phyloP scores from a whole-genome alignment of 495 filamentous ascomycete species.

The Penicillium diatomitis region DNA sequence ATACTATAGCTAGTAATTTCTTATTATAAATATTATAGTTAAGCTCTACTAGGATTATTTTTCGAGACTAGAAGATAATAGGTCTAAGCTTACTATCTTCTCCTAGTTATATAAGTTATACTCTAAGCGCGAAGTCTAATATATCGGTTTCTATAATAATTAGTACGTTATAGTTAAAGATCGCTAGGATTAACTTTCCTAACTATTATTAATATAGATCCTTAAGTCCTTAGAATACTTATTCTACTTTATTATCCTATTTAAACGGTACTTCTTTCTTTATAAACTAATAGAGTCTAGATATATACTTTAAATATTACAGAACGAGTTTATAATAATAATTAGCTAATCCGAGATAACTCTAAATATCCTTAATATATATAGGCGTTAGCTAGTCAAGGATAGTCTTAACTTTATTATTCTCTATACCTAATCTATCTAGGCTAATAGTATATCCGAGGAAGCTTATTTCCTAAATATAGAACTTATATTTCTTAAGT shows the following conservation, averaged over 20 bases:
- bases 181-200: neutral
- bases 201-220: neutral
- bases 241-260: neutral
- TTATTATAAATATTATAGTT: neutral
- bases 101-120: neutral
- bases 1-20: constrained; percentile 1
- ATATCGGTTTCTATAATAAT: neutral
- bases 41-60: neutral
- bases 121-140: neutral
- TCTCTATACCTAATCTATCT: neutral
- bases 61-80: neutral
- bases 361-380: neutral
- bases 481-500: neutral
- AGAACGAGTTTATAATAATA: neutral
- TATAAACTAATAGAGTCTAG: neutral
- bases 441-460: constrained; percentile 1
- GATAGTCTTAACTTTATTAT: neutral
- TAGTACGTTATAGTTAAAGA: neutral
- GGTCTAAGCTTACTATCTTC: neutral
- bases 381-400: neutral
- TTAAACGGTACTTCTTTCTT: neutral
- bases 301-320: neutral
- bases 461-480: neutral
- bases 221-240: neutral
- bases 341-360: neutral